Evolutionary conservation across 192 early-diverging fungal genomes (phyloP).

Genomic region (Entophlyctis luteolus): DNA sequence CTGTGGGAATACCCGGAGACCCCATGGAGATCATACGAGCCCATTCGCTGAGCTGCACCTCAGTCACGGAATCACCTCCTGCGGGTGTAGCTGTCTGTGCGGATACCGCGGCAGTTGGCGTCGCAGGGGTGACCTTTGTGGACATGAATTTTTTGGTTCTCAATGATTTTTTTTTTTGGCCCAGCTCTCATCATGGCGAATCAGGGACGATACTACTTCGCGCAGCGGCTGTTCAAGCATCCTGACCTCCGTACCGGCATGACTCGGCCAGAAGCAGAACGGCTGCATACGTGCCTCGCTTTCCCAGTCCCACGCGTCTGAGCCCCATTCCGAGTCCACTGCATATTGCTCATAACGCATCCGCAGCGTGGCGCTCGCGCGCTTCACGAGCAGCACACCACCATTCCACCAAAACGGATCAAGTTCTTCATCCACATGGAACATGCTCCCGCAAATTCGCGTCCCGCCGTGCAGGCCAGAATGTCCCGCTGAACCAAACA

Average conservation of each 20-base stretch:
- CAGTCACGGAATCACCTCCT: too few relatives aligned
- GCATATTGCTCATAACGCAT: constrained; percentile 14
- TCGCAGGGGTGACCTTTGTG: neutral
- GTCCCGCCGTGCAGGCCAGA: neutral
- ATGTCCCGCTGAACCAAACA: neutral
- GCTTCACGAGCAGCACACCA: constrained; percentile 36
- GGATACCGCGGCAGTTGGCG: neutral
- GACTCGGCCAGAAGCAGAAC: constrained; percentile 28
- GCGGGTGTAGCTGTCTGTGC: too few relatives aligned
- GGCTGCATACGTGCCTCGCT: constrained; percentile 26
- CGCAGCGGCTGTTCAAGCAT: neutral
- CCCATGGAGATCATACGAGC: neutral
- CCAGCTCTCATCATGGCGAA: too few relatives aligned
- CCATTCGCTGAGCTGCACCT: neutral
- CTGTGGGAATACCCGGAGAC: neutral
- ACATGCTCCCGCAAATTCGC: constrained; percentile 30
- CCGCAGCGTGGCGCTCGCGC: neutral
- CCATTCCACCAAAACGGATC: constrained; percentile 42
- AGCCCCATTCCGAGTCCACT: neutral
- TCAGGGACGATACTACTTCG: too few relatives aligned
- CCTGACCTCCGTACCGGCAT: constrained; percentile 1
- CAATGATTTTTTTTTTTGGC: neutral
- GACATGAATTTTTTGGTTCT: neutral
- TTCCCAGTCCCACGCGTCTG: constrained; percentile 6
- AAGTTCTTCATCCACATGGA: constrained; percentile 26